Percentiles rank a stretch among this genome's conserved stretches.
phyloP scores from a whole-genome alignment of 1,139 yeast genomes.

The Scheffersomyces lignicola region DNA sequence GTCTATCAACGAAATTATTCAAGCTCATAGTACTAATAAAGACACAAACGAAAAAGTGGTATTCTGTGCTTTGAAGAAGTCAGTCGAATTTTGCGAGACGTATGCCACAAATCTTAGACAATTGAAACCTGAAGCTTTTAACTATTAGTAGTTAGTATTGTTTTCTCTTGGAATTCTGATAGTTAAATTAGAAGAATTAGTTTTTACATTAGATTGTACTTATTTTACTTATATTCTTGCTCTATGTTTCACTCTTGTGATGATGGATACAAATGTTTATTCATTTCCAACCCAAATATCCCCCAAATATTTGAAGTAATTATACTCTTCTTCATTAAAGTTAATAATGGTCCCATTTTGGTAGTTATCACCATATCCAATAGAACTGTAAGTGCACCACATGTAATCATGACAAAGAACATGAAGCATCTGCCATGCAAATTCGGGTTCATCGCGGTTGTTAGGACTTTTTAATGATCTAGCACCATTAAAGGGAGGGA shows the following conservation, averaged over 20 bases:
- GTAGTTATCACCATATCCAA: constrained; percentile 26
- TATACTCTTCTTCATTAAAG: constrained; percentile 22
- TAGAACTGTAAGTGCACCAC: constrained; percentile 47
- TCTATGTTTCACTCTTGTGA: too few species aligned
- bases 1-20: constrained; percentile 6
- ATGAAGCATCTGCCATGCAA: constrained; percentile 33
- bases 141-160: constrained; percentile 1
- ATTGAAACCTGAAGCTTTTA: neutral
- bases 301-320: constrained; percentile 29
- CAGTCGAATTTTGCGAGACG: constrained; percentile 19
- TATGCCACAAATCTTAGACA: constrained; percentile 14
- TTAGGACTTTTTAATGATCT: constrained; percentile 23
- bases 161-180: neutral
- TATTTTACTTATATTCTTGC: too few species aligned
- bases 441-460: constrained; percentile 29
- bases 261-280: constrained; percentile 10
- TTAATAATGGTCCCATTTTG: constrained; percentile 26
- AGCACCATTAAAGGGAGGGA: constrained; percentile 29
- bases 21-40: constrained; percentile 3
- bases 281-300: constrained; percentile 38
- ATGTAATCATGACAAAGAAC: constrained; percentile 42
- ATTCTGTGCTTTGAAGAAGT: constrained; percentile 19
- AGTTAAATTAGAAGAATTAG: neutral
- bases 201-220: neutral
- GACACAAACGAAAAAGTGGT: constrained; percentile 4